These are phyloP conservation scores for Boletus reticulatus DNA, from an alignment of 768 basidiomycete species.

Conservation along the genomic window DNA sequence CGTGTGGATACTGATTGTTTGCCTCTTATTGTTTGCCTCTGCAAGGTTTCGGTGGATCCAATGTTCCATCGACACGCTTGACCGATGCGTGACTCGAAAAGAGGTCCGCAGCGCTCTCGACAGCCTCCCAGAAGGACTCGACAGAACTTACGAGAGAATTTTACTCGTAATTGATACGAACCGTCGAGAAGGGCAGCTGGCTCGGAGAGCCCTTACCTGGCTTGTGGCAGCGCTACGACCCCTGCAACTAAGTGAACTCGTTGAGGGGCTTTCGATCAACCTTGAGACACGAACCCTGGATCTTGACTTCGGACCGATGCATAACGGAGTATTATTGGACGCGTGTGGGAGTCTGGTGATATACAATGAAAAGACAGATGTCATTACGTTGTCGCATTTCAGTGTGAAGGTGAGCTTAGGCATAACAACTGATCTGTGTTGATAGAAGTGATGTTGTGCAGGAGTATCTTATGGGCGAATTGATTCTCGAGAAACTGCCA, in stretches of 20 bases:
- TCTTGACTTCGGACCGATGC: background rate
- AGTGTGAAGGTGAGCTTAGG: background rate
- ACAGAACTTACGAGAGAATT: background rate
- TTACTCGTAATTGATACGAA: background rate
- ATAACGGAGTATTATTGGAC: background rate
- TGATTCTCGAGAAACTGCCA: background rate
- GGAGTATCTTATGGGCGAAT: background rate
- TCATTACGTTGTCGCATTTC: background rate
- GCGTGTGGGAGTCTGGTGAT: background rate
- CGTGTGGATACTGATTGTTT: background rate
- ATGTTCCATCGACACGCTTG: background rate
- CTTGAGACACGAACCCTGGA: background rate
- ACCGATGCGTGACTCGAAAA: background rate
- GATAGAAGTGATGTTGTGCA: background rate
- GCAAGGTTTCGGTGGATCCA: constrained; percentile 1
- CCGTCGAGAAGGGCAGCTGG: background rate
- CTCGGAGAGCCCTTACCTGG: background rate
- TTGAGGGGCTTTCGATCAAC: background rate
- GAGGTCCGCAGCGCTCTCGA: background rate
- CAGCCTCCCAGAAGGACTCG: background rate
- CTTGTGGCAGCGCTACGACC: background rate
- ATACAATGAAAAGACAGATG: background rate
- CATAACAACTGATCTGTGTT: no score
- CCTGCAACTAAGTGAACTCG: background rate
- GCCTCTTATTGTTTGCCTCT: no score